Evolutionary conservation across 257 asterid species (phyloP).

Genomic region (Coffea canephora): DNA sequence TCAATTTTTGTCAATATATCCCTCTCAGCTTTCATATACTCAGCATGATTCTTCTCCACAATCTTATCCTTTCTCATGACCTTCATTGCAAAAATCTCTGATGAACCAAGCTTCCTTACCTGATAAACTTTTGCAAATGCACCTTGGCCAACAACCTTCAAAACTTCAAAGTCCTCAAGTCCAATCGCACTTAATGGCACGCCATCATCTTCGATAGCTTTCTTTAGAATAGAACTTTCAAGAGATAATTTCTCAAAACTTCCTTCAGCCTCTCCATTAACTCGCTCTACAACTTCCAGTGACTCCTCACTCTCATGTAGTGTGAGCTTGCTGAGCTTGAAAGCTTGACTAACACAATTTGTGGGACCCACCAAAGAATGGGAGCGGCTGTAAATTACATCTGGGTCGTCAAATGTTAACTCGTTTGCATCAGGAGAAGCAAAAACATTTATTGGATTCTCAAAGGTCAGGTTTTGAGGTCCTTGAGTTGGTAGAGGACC

Average conservation of each 20-base stretch:
- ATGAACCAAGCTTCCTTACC: slow-evolving; percentile 61
- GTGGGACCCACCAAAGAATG: slow-evolving; percentile 75
- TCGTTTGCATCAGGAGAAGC: slow-evolving; percentile 34
- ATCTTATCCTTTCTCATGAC: slow-evolving; percentile 77
- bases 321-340: slow-evolving; percentile 41
- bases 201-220: slow-evolving; percentile 21
- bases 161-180: slow-evolving; percentile 64
- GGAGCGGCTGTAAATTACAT: slow-evolving; percentile 49
- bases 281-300: slow-evolving; percentile 30
- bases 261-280: slow-evolving; percentile 28
- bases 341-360: slow-evolving; percentile 31
- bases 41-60: slow-evolving; percentile 68
- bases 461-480: slow-evolving; percentile 28
- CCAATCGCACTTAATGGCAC: slow-evolving; percentile 37
- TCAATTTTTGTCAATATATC: slow-evolving; percentile 65
- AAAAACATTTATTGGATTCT: slow-evolving; percentile 23
- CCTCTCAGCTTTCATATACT: slow-evolving; percentile 79
- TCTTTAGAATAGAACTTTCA: slow-evolving; percentile 22
- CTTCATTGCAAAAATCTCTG: slow-evolving; percentile 76
- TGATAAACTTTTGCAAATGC: slow-evolving; percentile 85
- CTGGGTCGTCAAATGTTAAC: slow-evolving; percentile 45
- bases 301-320: slow-evolving; percentile 41
- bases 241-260: slow-evolving; percentile 20
- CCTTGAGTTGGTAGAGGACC: slow-evolving; percentile 50
- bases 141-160: slow-evolving; percentile 81